phyloP scores from a whole-genome alignment of 2,329 filamentous ascomycete genomes.

The Trichoderma lentiforme region DNA sequence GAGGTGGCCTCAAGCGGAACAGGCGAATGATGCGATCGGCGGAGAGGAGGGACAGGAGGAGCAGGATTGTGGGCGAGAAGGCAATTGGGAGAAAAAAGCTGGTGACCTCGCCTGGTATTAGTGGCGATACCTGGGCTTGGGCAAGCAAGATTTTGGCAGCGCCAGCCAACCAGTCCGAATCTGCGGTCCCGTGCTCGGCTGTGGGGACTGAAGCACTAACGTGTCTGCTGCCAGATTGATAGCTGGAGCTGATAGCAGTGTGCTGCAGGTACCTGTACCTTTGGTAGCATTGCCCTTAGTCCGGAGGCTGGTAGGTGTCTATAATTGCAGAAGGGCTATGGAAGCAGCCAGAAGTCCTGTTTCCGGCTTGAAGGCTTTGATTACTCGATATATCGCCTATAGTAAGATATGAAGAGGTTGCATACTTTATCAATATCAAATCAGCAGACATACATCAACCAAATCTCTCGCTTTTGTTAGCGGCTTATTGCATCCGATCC shows the following conservation, averaged over 20 bases:
- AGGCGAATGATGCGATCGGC: neutral
- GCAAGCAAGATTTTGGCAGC: neutral
- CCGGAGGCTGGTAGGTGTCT: neutral
- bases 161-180: constrained; percentile 5
- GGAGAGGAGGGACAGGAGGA: neutral
- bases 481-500: neutral
- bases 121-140: constrained; percentile 2
- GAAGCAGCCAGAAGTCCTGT: neutral
- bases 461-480: neutral
- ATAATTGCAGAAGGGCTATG: neutral
- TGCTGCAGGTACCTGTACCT: neutral
- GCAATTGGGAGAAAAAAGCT: neutral
- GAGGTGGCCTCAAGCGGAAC: constrained; percentile 8
- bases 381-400: neutral
- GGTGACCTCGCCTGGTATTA: constrained; percentile 1
- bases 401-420: neutral
- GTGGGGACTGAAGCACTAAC: constrained; percentile 2
- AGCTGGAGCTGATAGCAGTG: neutral
- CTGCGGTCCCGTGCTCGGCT: constrained; percentile 10
- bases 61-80: constrained; percentile 5
- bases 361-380: neutral
- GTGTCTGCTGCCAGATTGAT: neutral
- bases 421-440: neutral
- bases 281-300: neutral
- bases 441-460: neutral